phyloP scores from a whole-genome alignment of 202 grass and related monocot species.

The Musa balbisiana region DNA sequence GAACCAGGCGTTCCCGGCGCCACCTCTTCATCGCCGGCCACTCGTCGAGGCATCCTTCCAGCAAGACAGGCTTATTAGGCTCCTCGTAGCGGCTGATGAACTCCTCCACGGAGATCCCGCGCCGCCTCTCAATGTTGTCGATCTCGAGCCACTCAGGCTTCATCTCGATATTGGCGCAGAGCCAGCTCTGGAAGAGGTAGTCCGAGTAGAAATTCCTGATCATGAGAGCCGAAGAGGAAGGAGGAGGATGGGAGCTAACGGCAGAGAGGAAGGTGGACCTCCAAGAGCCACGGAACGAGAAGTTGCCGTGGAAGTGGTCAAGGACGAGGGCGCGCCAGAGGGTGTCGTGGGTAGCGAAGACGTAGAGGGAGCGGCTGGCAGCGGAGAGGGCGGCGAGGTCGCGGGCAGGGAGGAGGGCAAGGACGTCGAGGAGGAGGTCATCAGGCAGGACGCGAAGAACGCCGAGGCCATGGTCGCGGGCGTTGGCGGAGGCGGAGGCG shows the following conservation, averaged over 20 bases:
- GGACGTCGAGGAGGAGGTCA: conserved; percentile 65
- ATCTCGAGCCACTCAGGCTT: conserved; percentile 72
- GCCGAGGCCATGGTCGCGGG: conserved; percentile 58
- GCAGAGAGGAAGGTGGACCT: conserved; percentile 49
- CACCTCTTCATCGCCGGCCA: conserved; percentile 66
- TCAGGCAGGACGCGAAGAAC: conserved; percentile 45
- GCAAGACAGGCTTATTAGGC: conserved; percentile 69
- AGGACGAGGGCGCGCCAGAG: conserved; percentile 62
- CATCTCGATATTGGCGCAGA: conserved; percentile 97
- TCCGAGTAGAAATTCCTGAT: conserved; percentile 76
- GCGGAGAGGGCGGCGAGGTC: conserved; percentile 51
- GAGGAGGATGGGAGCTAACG: conserved; percentile 6
- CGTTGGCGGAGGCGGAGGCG: conserved; percentile 30
- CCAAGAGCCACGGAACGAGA: conserved; percentile 53
- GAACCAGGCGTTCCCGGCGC: conserved; percentile 40
- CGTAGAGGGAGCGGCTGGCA: conserved; percentile 54
- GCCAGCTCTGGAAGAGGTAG: conserved; percentile 98
- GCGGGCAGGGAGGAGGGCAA: conserved; percentile 41
- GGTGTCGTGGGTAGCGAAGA: conserved; percentile 60
- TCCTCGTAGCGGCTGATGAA: conserved; percentile 63
- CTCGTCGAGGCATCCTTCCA: conserved; percentile 68
- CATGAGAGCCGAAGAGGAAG: conserved; percentile 17
- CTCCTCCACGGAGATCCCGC: conserved; percentile 46
- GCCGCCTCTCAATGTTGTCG: conserved; percentile 68
- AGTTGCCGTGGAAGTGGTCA: conserved; percentile 43